These are phyloP conservation scores for Moelleriella libera DNA, from an alignment of 2,329 filamentous ascomycete genomes.

Conservation along the genomic window DNA sequence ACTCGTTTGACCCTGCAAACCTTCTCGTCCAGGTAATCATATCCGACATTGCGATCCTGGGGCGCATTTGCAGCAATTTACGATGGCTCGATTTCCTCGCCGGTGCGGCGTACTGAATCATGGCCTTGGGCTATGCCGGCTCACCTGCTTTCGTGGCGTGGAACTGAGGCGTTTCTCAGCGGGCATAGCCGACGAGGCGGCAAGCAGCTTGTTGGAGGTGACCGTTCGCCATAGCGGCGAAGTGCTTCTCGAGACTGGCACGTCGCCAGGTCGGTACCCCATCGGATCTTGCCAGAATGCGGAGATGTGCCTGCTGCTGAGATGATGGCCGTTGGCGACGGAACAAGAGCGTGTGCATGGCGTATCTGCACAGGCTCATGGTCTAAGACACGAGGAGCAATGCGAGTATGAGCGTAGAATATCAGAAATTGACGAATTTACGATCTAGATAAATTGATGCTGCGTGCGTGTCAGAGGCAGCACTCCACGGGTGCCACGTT, in stretches of 20 bases:
- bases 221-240: not conserved
- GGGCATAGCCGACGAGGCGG: not conserved
- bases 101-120: not conserved
- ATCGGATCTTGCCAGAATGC: not conserved
- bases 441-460: too few species aligned
- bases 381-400: too few species aligned
- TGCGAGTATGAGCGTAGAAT: not conserved
- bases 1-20: not conserved
- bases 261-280: too few species aligned
- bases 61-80: not conserved
- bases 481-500: not conserved
- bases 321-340: not conserved
- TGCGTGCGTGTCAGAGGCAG: too few species aligned
- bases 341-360: not conserved
- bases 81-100: not conserved
- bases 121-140: not conserved
- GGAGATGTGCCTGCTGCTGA: not conserved
- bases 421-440: not conserved
- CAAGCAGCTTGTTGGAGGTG: not conserved
- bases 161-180: not conserved
- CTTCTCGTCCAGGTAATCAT: not conserved
- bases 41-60: not conserved
- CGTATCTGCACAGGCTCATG: too few species aligned
- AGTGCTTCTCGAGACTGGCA: too few species aligned
- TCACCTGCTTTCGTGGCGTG: not conserved